Base-by-base conservation (phyloP, 2,329 filamentous ascomycete genomes). In the Colletotrichum agaves region DNA sequence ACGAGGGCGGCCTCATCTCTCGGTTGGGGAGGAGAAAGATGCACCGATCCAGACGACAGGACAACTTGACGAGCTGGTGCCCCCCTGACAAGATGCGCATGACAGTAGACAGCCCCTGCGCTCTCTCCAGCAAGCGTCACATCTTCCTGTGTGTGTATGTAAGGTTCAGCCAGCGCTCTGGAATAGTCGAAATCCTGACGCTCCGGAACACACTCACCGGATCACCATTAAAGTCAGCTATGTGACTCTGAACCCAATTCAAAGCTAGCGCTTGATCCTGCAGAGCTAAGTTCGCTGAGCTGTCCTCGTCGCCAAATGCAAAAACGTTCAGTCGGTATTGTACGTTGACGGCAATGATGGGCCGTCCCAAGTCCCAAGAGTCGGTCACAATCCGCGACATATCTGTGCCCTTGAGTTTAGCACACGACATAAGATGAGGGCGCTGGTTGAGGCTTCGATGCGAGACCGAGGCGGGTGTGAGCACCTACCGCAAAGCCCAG, bases 111-210 rank as follows among this genome's bases (percentile, higher is more conserved):
- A 3, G 79, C 82, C 0, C 82, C 82, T 0, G 82, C 82, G 49
- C 82, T 84, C 67, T 84, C 82, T 4, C 82, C 82, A 0, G 77
- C 77, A 2, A 84, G 61, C 0, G 81, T 83, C 6, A 84, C 77
- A 21, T 77, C 77, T 21, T 78, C 82, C 8, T 31, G 7, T 11
- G 17, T 17, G 12, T 17, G 19, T 12, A 15, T 8, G 46, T 64
- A 31, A 64, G 61, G 4, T 31, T n/a, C 2, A 21, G 47, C 47
- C 4, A 27, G 23, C 5, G 23, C 23, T 27, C 23, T 27, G 23
- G 23, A 27, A 27, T 27, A 6, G 5, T 27, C 6, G 23, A 31
- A 10, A 5, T 50, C 21, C 17, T 50, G 12, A 33, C 33, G 23
- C 23, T 33, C 23, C n/a, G 5, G 11, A 23, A 3, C 23, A 50